These are phyloP conservation scores for Plantago elongata DNA, from an alignment of 257 asterid genomes.

Conservation along the genomic window DNA sequence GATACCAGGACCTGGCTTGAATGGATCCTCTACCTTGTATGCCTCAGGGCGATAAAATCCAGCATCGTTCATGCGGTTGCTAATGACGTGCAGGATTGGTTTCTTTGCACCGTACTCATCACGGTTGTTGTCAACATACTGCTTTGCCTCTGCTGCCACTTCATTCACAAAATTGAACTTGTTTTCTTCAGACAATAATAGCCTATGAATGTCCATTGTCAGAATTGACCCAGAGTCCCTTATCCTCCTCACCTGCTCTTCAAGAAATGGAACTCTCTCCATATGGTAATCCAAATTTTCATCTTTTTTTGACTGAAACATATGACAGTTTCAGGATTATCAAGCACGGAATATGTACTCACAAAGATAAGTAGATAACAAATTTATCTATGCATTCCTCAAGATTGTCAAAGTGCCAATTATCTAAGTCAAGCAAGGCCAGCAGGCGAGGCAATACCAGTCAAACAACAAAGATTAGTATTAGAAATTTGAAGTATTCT, in stretches of 20 bases:
- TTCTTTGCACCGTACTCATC: constrained; percentile 91
- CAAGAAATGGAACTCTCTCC: constrained; percentile 82
- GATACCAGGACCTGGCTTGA: constrained; percentile 91
- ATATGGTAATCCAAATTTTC: constrained; percentile 43
- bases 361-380: background rate
- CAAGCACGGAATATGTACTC: background rate
- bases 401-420: background rate
- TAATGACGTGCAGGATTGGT: constrained; percentile 83
- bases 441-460: background rate
- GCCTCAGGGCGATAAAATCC: constrained; percentile 82
- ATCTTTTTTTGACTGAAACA: constrained; percentile 54
- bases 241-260: constrained; percentile 82
- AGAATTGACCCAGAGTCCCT: constrained; percentile 61
- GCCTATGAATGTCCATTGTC: constrained; percentile 74
- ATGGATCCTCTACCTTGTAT: constrained; percentile 68
- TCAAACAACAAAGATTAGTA: background rate
- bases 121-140: constrained; percentile 78
- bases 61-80: constrained; percentile 87
- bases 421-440: constrained; percentile 3
- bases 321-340: background rate
- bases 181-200: constrained; percentile 75
- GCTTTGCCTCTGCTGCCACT: constrained; percentile 91
- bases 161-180: constrained; percentile 76
- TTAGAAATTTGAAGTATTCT: constrained; percentile 5
- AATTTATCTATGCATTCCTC: background rate